Evolutionary conservation across 1,284 basidiomycete genomes (phyloP), one percentile per base, ranked within the genome.

Genomic region (Leccinum pachyderme): DNA sequence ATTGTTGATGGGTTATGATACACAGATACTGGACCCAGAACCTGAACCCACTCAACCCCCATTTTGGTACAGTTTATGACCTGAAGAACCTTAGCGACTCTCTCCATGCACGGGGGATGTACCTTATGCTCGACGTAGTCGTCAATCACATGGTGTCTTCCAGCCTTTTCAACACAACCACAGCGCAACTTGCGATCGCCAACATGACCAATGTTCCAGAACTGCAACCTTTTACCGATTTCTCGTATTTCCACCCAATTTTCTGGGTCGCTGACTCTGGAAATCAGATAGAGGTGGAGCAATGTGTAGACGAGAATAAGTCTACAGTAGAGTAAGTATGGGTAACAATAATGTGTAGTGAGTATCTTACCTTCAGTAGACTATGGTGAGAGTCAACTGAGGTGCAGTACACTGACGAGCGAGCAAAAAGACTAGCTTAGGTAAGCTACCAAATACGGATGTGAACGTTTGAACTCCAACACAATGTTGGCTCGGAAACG

Each of bases 401-500:
- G n/a, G n/a, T n/a, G n/a, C n/a, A n/a, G n/a, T n/a, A n/a, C n/a
- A n/a, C n/a, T n/a, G n/a, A n/a, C n/a, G n/a, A n/a, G n/a, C n/a
- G n/a, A n/a, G n/a, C n/a, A n/a, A n/a, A n/a, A n/a, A n/a, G n/a
- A n/a, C n/a, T n/a, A n/a, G n/a, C n/a, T n/a, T n/a, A n/a, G n/a
- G n/a, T n/a, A n/a, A n/a, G n/a, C n/a, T n/a, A n/a, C n/a, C n/a
- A n/a, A n/a, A n/a, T n/a, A n/a, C n/a, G n/a, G n/a, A n/a, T n/a
- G n/a, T n/a, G n/a, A n/a, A n/a, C n/a, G n/a, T n/a, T n/a, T n/a
- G n/a, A n/a, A n/a, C n/a, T n/a, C n/a, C n/a, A n/a, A n/a, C n/a
- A n/a, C n/a, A 84, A 65, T 89, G 88, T 72, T 92, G 89, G 87
- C 74, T 92, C 7, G 89, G 88, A 5, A 84, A 88, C 66, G 73